Evolutionary conservation across 176 grass and related monocot genomes (phyloP).

Genomic region (Musa acuminata): DNA sequence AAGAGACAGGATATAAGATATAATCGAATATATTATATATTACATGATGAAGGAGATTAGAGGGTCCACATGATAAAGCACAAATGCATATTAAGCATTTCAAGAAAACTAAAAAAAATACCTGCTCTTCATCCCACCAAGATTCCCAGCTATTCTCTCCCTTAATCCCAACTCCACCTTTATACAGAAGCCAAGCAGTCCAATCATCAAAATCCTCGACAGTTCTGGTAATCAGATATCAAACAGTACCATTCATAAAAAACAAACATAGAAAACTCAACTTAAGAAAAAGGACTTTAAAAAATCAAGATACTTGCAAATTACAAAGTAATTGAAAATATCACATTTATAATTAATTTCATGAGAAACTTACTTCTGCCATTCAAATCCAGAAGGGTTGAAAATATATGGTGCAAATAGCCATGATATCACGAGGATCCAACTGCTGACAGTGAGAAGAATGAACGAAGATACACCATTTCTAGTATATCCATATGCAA

Average conservation of each 20-base stretch:
- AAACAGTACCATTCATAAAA: not conserved
- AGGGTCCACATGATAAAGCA: not conserved
- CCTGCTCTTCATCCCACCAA: slow-evolving; percentile 96
- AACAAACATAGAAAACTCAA: slow-evolving; percentile 3
- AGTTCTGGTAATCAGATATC: slow-evolving; percentile 35
- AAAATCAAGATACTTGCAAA: not conserved
- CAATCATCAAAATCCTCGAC: slow-evolving; percentile 98
- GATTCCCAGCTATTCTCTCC: slow-evolving; percentile 90
- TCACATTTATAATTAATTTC: not conserved
- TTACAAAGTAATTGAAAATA: not conserved
- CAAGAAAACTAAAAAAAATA: slow-evolving; percentile 15
- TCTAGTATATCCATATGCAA: slow-evolving; percentile 81
- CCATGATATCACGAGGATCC: slow-evolving; percentile 90
- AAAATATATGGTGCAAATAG: slow-evolving; percentile 97
- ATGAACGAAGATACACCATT: slow-evolving; percentile 75
- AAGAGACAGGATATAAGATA: no score
- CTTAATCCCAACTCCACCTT: slow-evolving; percentile 96
- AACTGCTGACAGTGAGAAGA: slow-evolving; percentile 87
- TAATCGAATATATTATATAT: no score
- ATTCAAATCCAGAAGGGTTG: slow-evolving; percentile 98
- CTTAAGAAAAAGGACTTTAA: not conserved
- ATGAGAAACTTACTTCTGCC: slow-evolving; percentile 75
- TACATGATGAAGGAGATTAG: not conserved
- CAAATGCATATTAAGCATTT: not conserved
- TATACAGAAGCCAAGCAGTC: slow-evolving; percentile 93